These are phyloP conservation scores for Candida golubevii DNA, from an alignment of 805 yeast species.

Conservation along the genomic window DNA sequence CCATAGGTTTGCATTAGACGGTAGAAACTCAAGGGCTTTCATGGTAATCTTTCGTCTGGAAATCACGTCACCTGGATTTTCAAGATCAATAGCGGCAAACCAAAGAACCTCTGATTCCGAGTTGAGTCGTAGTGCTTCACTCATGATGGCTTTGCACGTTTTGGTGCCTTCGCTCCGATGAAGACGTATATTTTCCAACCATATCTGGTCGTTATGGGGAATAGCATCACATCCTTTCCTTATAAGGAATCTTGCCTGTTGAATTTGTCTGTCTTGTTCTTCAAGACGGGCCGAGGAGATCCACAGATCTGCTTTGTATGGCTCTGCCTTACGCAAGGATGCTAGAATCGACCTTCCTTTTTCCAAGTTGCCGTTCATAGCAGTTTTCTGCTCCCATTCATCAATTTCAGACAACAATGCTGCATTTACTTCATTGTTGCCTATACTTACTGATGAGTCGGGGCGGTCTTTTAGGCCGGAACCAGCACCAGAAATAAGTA, in stretches of 20 bases:
- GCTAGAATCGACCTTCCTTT: constrained; percentile 57
- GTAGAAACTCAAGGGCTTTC: constrained; percentile 66
- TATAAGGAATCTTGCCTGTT: constrained; percentile 56
- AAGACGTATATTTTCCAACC: constrained; percentile 77
- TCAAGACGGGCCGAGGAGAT: constrained; percentile 82
- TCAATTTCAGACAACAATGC: constrained; percentile 12
- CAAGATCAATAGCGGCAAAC: constrained; percentile 67
- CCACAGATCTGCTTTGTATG: constrained; percentile 75
- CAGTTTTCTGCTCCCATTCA: constrained; percentile 11
- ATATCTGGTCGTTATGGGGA: constrained; percentile 64
- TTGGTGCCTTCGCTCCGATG: constrained; percentile 41
- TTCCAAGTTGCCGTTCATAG: constrained; percentile 16
- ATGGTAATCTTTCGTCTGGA: constrained; percentile 57
- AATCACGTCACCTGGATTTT: constrained; percentile 42
- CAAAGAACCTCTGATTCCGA: constrained; percentile 61
- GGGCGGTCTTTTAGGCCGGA: constrained; percentile 4
- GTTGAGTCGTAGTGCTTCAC: constrained; percentile 59
- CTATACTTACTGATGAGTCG: background rate
- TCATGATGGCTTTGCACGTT: constrained; percentile 53
- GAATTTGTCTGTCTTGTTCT: constrained; percentile 52
- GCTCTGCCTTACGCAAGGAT: constrained; percentile 70
- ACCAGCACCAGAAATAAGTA: constrained; percentile 40
- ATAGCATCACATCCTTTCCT: constrained; percentile 71
- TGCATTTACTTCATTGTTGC: constrained; percentile 5
- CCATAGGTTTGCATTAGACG: constrained; percentile 65